These are phyloP conservation scores for Drechmeria coniospora DNA, from an alignment of 2,329 filamentous ascomycete species.

Conservation along the genomic window DNA sequence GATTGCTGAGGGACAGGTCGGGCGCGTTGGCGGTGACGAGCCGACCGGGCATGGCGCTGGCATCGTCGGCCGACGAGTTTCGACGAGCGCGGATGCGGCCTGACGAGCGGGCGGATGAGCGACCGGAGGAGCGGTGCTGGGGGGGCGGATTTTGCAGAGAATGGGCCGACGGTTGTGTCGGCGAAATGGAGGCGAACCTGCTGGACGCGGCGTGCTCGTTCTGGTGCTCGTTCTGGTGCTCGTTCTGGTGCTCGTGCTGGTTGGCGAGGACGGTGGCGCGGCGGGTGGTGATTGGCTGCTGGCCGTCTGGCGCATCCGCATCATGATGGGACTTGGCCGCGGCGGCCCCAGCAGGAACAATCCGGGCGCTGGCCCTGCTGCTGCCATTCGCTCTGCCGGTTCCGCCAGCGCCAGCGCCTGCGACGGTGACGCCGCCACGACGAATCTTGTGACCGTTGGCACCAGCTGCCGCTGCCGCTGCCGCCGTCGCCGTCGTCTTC, in stretches of 20 bases:
- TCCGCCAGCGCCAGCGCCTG: neutral
- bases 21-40: constrained; percentile 11
- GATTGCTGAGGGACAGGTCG: constrained; percentile 17
- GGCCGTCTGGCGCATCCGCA: constrained; percentile 20
- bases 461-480: constrained; percentile 1
- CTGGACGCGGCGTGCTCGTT: constrained; percentile 20
- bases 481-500: neutral
- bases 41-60: constrained; percentile 25
- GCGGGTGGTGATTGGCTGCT: constrained; percentile 20
- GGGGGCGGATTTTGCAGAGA: too few relatives aligned
- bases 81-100: constrained; percentile 9
- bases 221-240: constrained; percentile 22
- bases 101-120: constrained; percentile 4
- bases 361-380: constrained; percentile 6
- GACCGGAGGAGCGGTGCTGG: constrained; percentile 9
- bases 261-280: constrained; percentile 1
- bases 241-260: constrained; percentile 20
- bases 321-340: constrained; percentile 13
- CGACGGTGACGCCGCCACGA: neutral
- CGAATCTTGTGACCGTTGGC: too few relatives aligned
- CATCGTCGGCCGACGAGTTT: constrained; percentile 15
- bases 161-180: too few relatives aligned
- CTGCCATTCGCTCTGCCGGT: too few relatives aligned
- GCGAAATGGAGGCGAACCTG: constrained; percentile 21
- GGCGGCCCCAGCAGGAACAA: constrained; percentile 8